phyloP scores from a whole-genome alignment of 306 rosid genomes.

The Geum urbanum region DNA sequence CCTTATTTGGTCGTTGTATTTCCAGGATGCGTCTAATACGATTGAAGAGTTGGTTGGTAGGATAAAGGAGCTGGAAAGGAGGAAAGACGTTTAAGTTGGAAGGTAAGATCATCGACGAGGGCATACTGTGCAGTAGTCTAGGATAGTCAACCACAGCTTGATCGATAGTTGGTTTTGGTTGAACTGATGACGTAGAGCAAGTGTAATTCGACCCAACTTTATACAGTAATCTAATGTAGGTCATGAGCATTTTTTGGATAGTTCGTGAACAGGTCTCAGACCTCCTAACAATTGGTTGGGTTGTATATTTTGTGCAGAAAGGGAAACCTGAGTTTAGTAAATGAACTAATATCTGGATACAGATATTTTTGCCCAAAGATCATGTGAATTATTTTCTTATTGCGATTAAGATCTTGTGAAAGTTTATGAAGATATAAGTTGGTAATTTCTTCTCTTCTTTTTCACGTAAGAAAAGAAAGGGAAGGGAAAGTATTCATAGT shows the following conservation, averaged over 20 bases:
- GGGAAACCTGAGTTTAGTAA: not conserved
- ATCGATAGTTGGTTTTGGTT: not conserved
- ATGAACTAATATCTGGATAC: not conserved
- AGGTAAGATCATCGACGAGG: not conserved
- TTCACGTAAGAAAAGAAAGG: no score
- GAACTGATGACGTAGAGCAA: not conserved
- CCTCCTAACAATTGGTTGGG: not conserved
- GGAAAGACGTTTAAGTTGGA: slow-evolving; percentile 1
- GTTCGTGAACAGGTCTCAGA: not conserved
- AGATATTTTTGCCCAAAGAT: not conserved
- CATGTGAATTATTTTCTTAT: no score
- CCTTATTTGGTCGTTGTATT: not conserved
- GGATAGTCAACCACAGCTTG: not conserved
- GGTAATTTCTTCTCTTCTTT: no score
- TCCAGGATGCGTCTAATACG: slow-evolving; percentile 75
- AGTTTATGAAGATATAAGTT: no score
- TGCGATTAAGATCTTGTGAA: no score
- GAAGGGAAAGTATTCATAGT: no score
- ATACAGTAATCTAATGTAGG: not conserved
- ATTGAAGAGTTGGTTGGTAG: slow-evolving; percentile 67
- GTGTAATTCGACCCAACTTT: not conserved
- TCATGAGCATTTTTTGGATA: not conserved
- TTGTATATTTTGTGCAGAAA: not conserved
- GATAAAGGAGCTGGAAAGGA: slow-evolving; percentile 49
- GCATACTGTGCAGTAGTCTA: not conserved